Base-by-base conservation (phyloP, 2,329 filamentous ascomycete genomes). In the Fusarium nygamai region DNA sequence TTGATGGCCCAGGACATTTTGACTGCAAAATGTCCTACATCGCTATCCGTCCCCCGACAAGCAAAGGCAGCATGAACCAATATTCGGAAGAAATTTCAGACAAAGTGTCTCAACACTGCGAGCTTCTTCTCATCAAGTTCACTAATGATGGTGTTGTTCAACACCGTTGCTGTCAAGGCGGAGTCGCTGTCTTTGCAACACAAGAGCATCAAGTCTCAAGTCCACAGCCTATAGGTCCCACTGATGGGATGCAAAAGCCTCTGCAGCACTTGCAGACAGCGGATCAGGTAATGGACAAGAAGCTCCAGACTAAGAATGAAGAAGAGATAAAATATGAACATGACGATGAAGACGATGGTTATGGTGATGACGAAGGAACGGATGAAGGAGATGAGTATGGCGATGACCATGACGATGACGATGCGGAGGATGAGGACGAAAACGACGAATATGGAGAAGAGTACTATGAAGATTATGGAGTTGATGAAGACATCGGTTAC, bases 1-100 rank as follows among this genome's bases (percentile, higher is more conserved):
- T 22, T 22, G 22, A 22, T 41, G 38, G 38, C 13, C 38, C 38
- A 22, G 38, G 38, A 13, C 20, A 20, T 13, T 41, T 41, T 19
- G 38, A 41, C 38, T 41, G 38, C 38, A 12, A 41, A 14, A 41
- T 13, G 3, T 22, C 20, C 8, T 41, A 41, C 20, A 22, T 41
- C 38, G 38, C 38, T 5, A 19, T 41, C 38, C 38, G 38, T 41
- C 20, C 20, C 20, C 38, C 22, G 20, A 41, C 13, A 6, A 13
- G 20, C 38, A 41, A 22, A 2, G 38, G 20, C 20, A 20, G 12
- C 38, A 22, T 11, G 22, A 6, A 38, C 36, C 36, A 38, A 19
- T 17, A 38, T 38, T 38, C 5, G 0, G 19, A 1, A 38, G 36
- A 38, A 38, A 10, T 0, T 8, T 2, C 36, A 38, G 8, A 2